Evolutionary conservation across 179 eudicot species (phyloP).

Genomic region (Kewa caespitosa): DNA sequence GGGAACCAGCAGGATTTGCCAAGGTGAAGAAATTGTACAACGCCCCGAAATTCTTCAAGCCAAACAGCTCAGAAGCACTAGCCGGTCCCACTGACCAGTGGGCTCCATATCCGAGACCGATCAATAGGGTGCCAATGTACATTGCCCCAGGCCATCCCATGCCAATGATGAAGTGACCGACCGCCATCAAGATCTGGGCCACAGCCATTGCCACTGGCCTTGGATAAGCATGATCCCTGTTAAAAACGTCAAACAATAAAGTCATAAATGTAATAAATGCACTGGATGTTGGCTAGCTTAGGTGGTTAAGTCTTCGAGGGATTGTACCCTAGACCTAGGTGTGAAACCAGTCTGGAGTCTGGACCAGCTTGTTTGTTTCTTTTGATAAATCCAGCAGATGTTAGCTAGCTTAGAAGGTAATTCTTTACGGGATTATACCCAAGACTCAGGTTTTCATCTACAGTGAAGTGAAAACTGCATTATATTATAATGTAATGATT

Average conservation of each 20-base stretch:
- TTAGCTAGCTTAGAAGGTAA: too few relatives aligned
- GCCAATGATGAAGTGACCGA: conserved; percentile 44
- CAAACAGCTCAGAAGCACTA: conserved; percentile 56
- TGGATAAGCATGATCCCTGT: conserved; percentile 54
- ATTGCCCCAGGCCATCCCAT: conserved; percentile 57
- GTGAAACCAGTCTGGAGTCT: too few relatives aligned
- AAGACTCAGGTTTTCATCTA: too few relatives aligned
- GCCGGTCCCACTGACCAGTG: conserved; percentile 62
- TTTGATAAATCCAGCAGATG: too few relatives aligned
- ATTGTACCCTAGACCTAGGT: too few relatives aligned
- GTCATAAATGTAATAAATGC: not conserved
- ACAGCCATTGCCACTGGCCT: conserved; percentile 57
- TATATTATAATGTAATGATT: too few relatives aligned
- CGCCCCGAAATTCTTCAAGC: conserved; percentile 52
- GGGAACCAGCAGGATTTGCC: conserved; percentile 56
- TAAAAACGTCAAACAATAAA: not conserved
- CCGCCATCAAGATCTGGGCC: conserved; percentile 47
- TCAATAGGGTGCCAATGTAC: conserved; percentile 44
- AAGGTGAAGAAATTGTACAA: conserved; percentile 56
- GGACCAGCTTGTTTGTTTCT: too few relatives aligned
- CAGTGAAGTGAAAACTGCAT: too few relatives aligned
- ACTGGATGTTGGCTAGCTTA: too few relatives aligned
- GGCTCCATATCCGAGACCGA: conserved; percentile 61
- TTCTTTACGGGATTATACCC: too few relatives aligned
- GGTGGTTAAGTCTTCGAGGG: too few relatives aligned